Evolutionary conservation across 257 asterid genomes (phyloP).

Genomic region (Nicotiana benthamiana): DNA sequence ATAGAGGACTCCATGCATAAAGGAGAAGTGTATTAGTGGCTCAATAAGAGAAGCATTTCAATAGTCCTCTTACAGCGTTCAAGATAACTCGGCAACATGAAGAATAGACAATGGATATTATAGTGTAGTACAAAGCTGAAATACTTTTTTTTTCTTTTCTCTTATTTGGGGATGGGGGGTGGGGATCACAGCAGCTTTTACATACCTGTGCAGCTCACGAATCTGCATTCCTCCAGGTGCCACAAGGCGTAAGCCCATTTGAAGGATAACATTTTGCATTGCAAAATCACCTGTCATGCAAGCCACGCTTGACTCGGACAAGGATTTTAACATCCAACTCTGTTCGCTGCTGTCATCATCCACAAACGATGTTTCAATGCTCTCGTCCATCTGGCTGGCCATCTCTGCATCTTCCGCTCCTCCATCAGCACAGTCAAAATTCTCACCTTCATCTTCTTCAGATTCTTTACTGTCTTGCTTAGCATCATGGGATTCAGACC

Average conservation of each 20-base stretch:
- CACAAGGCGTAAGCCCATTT: slow-evolving; percentile 87
- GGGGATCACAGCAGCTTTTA: not conserved
- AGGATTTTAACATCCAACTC: slow-evolving; percentile 85
- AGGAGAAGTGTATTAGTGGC: not conserved
- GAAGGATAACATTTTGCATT: slow-evolving; percentile 96
- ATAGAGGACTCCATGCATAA: not conserved
- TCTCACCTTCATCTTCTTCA: slow-evolving; percentile 6
- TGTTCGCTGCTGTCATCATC: slow-evolving; percentile 86
- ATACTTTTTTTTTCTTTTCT: too few relatives aligned
- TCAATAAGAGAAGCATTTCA: not conserved
- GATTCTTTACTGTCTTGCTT: slow-evolving; percentile 11
- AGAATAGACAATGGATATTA: not conserved
- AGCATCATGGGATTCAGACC: slow-evolving; percentile 13
- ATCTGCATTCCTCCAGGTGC: slow-evolving; percentile 99
- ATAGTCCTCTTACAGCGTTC: not conserved
- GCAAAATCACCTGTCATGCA: slow-evolving; percentile 90
- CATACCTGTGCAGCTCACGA: slow-evolving; percentile 85
- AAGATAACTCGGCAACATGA: not conserved
- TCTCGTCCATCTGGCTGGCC: slow-evolving; percentile 37
- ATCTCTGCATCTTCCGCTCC: slow-evolving; percentile 35
- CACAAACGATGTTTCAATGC: slow-evolving; percentile 27
- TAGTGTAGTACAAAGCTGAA: too few relatives aligned
- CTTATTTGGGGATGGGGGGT: too few relatives aligned
- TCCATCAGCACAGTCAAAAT: slow-evolving; percentile 23
- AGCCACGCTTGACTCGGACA: slow-evolving; percentile 92